Conservation (phyloP, 768 basidiomycete species). For the Tylopilus plumbeoviolaceoides region DNA sequence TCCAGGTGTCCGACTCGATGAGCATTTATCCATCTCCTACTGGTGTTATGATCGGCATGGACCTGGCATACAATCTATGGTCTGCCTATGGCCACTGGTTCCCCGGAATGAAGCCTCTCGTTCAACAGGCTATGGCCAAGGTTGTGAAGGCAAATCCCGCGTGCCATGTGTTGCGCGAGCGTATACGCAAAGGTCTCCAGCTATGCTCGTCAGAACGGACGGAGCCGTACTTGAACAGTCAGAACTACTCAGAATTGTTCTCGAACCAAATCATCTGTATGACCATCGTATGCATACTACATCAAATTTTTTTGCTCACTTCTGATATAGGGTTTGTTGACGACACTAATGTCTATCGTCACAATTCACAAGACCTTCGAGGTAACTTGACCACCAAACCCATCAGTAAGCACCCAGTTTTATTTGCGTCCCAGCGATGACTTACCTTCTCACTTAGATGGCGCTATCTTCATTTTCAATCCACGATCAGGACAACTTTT, state of each 20-base stretch:
- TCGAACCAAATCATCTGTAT: slow-evolving; percentile 95
- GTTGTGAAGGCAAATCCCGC: slow-evolving; percentile 99
- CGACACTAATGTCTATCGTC: slow-evolving; percentile 99
- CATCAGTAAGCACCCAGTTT: slow-evolving; percentile 58
- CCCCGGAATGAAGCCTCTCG: slow-evolving; percentile 96
- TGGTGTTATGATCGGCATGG: slow-evolving; percentile 98
- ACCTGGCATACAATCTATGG: slow-evolving; percentile 97
- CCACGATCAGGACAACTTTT: slow-evolving; percentile 97
- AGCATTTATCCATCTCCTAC: slow-evolving; percentile 99
- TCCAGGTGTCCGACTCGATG: slow-evolving; percentile 89
- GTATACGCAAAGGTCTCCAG: slow-evolving; percentile 97
- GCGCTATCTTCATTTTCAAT: slow-evolving; percentile 99
- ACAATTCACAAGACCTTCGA: slow-evolving; percentile 99
- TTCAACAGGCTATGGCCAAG: slow-evolving; percentile 99
- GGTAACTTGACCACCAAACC: slow-evolving; percentile 99
- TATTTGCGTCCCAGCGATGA: neutral
- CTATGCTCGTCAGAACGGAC: slow-evolving; percentile 99
- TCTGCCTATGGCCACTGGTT: slow-evolving; percentile 99
- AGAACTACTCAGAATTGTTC: slow-evolving; percentile 94
- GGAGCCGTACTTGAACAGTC: slow-evolving; percentile 98
- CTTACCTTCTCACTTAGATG: slow-evolving; percentile 44
- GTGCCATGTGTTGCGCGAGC: slow-evolving; percentile 93
- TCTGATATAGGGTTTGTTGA: slow-evolving; percentile 87
- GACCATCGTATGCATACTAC: slow-evolving; percentile 17
- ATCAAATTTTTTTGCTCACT: slow-evolving; percentile 3